Evolutionary conservation across 2,329 filamentous ascomycete genomes (phyloP).

Genomic region (Paracamarosporium sp.): DNA sequence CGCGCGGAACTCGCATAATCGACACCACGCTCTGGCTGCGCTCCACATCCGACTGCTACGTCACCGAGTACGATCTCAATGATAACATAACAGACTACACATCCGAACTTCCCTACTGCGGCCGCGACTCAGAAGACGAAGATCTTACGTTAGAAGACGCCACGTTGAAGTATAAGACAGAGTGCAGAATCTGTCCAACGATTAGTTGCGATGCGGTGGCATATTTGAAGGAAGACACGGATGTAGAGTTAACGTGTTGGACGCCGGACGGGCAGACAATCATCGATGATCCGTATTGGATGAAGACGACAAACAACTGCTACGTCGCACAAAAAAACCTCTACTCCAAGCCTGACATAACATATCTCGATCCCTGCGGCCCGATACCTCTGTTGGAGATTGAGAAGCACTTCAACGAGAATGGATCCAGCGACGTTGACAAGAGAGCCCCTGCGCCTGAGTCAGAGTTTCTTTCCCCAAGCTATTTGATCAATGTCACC

Average conservation of each 20-base stretch:
- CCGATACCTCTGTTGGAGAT: constrained; percentile 34
- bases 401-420: constrained; percentile 27
- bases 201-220: constrained; percentile 28
- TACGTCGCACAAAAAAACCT: constrained; percentile 36
- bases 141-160: constrained; percentile 30
- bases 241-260: constrained; percentile 39
- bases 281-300: constrained; percentile 37
- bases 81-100: constrained; percentile 36
- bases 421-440: constrained; percentile 18
- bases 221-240: constrained; percentile 32
- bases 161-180: constrained; percentile 34
- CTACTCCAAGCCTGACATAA: constrained; percentile 29
- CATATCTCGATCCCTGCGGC: constrained; percentile 34
- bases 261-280: constrained; percentile 29
- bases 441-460: not conserved
- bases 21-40: constrained; percentile 35
- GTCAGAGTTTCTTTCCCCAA: constrained; percentile 1
- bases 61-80: constrained; percentile 36
- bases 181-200: constrained; percentile 32
- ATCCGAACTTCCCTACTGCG: constrained; percentile 30
- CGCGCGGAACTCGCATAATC: constrained; percentile 35
- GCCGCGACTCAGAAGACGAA: constrained; percentile 29
- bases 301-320: constrained; percentile 41
- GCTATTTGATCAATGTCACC: constrained; percentile 38
- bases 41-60: constrained; percentile 34